Evolutionary conservation across 805 yeast species (phyloP).

Genomic region (Teunomyces panamensis): DNA sequence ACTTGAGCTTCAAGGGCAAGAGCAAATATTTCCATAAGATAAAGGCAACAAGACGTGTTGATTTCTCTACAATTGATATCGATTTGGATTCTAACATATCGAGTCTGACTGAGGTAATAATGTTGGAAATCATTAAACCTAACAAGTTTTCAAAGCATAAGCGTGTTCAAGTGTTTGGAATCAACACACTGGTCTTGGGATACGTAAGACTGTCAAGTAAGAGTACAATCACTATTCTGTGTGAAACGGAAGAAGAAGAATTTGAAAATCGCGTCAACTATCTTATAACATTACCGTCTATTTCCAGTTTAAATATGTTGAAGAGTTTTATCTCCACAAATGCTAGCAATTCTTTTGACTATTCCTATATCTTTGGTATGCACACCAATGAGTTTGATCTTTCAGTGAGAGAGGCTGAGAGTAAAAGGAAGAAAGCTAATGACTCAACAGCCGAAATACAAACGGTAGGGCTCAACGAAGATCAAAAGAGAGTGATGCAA

Average conservation of each 20-base stretch:
- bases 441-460: neutral
- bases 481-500: neutral
- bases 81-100: neutral
- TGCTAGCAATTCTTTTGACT: neutral
- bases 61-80: constrained; percentile 3
- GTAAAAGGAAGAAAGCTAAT: neutral
- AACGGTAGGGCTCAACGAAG: neutral
- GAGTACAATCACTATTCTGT: neutral
- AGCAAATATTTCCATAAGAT: constrained; percentile 31
- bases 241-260: constrained; percentile 5
- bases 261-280: constrained; percentile 9
- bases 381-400: too few species aligned
- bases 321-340: neutral
- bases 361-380: neutral
- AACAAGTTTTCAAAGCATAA: constrained; percentile 18
- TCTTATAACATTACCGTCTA: constrained; percentile 5
- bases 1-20: constrained; percentile 15
- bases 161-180: constrained; percentile 22
- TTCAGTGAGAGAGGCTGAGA: neutral
- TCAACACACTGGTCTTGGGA: constrained; percentile 11
- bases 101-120: constrained; percentile 10
- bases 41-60: constrained; percentile 5
- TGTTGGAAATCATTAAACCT: constrained; percentile 26
- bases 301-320: neutral
- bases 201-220: neutral